Evolutionary conservation across 108 stramenopile species (phyloP), one percentile per base, ranked within the genome.

Genomic region (Skeletonema marinoi): DNA sequence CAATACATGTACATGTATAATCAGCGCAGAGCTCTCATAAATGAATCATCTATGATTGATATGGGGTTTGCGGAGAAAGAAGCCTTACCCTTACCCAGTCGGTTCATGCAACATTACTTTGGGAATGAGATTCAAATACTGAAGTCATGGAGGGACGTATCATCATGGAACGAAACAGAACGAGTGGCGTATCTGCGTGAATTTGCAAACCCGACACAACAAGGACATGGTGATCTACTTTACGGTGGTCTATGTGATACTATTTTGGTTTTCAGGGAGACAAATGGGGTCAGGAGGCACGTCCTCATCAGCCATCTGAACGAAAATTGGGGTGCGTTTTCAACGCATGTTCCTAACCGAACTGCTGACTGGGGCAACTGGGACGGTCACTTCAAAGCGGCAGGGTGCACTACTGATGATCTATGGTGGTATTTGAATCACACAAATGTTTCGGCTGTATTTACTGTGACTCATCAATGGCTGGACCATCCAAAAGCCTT

Each of bases 271-370:
- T 73, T 73, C 35, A 2, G 17, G 5, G 42, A 32, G 70, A 48
- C 62, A 16, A 70, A 44, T 8, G 77, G 42, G n/a, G 21, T 71
- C 51, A 78, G 71, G 61, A 79, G 72, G 46, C 88, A 86, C 42
- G 83, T 86, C 16, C 62, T 85, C 30, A 14, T 88, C 4, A 60
- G 68, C 7, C 65, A 70, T 50, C 42, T 84, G 13, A 81, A 88
- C 60, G 85, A 81, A 60, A 86, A 88, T 61, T 82, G 80, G 76
- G 88, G 88, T 8, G 83, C 67, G 2, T 81, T 88, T 42, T 82
- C 80, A 8, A 30, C 62, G 6, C 7, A 70, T 6, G 74, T 88
- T 30, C 78, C 66, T 5, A 65, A 71, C n/a, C 70, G 85, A 31
- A 85, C 85, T 2, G 56, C 25, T 16, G 33, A 81, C 50, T 88